Conservation (phyloP, 1,284 basidiomycete genomes). For the Sporisorium scitamineum region DNA sequence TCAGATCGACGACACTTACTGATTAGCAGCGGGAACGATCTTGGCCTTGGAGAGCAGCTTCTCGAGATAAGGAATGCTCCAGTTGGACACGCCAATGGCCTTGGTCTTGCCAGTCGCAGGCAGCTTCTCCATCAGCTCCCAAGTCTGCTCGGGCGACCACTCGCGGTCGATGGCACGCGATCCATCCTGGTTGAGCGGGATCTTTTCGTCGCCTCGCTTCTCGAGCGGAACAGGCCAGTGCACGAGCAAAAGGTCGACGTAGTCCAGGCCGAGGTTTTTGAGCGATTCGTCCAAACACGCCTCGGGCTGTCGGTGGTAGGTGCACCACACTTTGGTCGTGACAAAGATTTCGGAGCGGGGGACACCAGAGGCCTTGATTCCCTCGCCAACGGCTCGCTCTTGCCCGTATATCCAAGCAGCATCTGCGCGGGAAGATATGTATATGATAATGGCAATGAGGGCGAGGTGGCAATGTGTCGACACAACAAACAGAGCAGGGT, state of each 20-base stretch:
- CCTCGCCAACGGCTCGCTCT: slow-evolving; percentile 85
- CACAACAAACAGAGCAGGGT: no score
- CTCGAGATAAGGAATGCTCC: slow-evolving; percentile 56
- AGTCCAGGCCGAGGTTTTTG: slow-evolving; percentile 79
- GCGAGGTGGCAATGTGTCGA: no score
- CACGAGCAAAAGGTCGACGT: slow-evolving; percentile 78
- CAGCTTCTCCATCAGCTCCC: slow-evolving; percentile 84
- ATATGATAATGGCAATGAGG: no score
- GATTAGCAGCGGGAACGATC: slow-evolving; percentile 79
- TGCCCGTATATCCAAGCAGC: slow-evolving; percentile 72
- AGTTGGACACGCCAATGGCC: slow-evolving; percentile 77
- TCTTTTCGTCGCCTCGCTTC: slow-evolving; percentile 76
- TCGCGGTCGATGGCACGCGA: slow-evolving; percentile 74
- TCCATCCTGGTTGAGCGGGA: slow-evolving; percentile 76
- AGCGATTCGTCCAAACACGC: slow-evolving; percentile 79
- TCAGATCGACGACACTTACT: slow-evolving; percentile 70
- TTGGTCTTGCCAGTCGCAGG: slow-evolving; percentile 78
- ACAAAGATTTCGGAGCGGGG: slow-evolving; percentile 84
- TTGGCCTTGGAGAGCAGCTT: slow-evolving; percentile 74
- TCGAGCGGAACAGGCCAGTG: slow-evolving; percentile 74
- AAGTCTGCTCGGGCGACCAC: slow-evolving; percentile 80
- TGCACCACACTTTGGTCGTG: slow-evolving; percentile 81
- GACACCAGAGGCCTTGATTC: slow-evolving; percentile 79
- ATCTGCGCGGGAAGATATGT: no score
- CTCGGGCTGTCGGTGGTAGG: slow-evolving; percentile 70